Evolutionary conservation across 345 rosid genomes (phyloP).

Genomic region (Arabidopsis thaliana): TAIR10.1 NC_003076.8:2787001-2787500

Average conservation of each 20-base stretch:
- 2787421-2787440: conserved; percentile 7
- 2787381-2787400: conserved; percentile 75
- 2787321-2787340: conserved; percentile 60
- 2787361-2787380: conserved; percentile 82
- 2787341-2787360: conserved; percentile 71
- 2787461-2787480: too few species aligned
- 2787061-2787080: conserved; percentile 53
- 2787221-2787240: conserved; percentile 70
- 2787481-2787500: too few species aligned
- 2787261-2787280: conserved; percentile 93
- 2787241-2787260: conserved; percentile 68
- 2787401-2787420: conserved; percentile 16
- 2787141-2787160: conserved; percentile 73
- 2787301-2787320: conserved; percentile 87
- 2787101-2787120: conserved; percentile 77
- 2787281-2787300: conserved; percentile 85
- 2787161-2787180: conserved; percentile 59
- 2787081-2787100: conserved; percentile 52
- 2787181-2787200: conserved; percentile 73
- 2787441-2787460: not conserved
- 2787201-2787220: conserved; percentile 88
- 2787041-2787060: conserved; percentile 62
- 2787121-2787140: conserved; percentile 65
- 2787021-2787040: conserved; percentile 64
- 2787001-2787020: conserved; percentile 63